Percentiles rank a stretch among this genome's conserved stretches.
These are phyloP conservation scores for Colletotrichum eleusines DNA, from an alignment of 2,329 filamentous ascomycete genomes.

Conservation along the genomic window DNA sequence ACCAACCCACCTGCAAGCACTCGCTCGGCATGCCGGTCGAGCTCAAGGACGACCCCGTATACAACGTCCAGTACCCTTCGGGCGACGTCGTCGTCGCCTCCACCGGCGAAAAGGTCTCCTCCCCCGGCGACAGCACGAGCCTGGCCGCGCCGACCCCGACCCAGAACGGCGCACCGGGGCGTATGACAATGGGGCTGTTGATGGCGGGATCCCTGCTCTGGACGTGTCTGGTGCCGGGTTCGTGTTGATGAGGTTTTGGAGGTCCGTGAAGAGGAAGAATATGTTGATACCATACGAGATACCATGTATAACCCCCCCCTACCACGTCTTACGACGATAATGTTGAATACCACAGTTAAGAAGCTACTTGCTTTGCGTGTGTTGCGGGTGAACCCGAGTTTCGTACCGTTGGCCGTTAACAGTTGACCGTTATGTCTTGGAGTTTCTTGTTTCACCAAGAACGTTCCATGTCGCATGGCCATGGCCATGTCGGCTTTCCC, in stretches of 20 bases:
- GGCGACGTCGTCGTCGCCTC: conserved; percentile 56
- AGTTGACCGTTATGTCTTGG: too few species aligned
- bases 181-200: neutral
- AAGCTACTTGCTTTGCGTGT: neutral
- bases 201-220: conserved; percentile 27
- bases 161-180: conserved; percentile 19
- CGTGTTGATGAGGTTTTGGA: neutral
- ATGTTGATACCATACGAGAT: conserved; percentile 28
- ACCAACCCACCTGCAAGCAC: conserved; percentile 60
- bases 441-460: neutral
- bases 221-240: conserved; percentile 18
- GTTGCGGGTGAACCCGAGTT: neutral
- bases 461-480: neutral
- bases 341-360: conserved; percentile 24
- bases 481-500: neutral
- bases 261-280: neutral
- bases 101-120: conserved; percentile 32
- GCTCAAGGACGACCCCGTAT: conserved; percentile 56
- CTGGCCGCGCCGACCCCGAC: conserved; percentile 23
- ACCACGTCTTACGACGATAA: conserved; percentile 33
- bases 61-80: conserved; percentile 61
- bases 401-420: neutral
- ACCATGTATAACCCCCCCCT: conserved; percentile 22
- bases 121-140: conserved; percentile 21
- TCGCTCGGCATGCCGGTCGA: conserved; percentile 53